These are phyloP conservation scores for Adiantum capillusveneris DNA, from an alignment of 75 land plant species.

Conservation along the genomic window DNA sequence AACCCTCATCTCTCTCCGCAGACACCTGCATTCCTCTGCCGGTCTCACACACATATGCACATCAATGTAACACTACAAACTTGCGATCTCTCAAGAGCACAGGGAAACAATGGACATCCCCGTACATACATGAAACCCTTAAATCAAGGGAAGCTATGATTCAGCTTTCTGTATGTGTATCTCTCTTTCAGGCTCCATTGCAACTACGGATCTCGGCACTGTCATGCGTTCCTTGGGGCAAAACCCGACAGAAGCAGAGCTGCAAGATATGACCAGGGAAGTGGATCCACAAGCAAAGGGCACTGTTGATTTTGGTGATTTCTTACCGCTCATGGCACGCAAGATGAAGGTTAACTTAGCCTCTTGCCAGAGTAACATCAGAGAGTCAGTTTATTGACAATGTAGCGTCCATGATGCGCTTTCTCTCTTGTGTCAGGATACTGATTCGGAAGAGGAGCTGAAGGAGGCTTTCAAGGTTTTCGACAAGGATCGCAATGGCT, in stretches of 20 bases:
- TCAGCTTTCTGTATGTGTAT: background rate
- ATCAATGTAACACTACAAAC: too few relatives aligned
- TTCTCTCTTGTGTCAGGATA: constrained; percentile 9
- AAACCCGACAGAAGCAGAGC: constrained; percentile 72
- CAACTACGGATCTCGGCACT: constrained; percentile 64
- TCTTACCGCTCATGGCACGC: constrained; percentile 62
- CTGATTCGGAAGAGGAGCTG: constrained; percentile 29
- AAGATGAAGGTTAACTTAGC: constrained; percentile 40
- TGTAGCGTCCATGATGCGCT: too few relatives aligned
- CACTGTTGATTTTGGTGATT: constrained; percentile 63
- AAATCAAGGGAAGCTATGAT: too few relatives aligned
- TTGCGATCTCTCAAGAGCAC: too few relatives aligned
- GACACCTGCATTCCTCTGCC: too few relatives aligned
- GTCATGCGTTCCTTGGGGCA: constrained; percentile 84
- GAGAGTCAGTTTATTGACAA: constrained; percentile 20
- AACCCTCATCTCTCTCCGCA: too few relatives aligned
- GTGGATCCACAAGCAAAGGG: constrained; percentile 41
- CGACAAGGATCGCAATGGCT: constrained; percentile 70
- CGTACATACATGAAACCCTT: too few relatives aligned
- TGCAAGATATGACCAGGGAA: constrained; percentile 51
- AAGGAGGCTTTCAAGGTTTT: constrained; percentile 79
- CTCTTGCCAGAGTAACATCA: constrained; percentile 1
- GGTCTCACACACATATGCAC: too few relatives aligned
- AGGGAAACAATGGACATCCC: too few relatives aligned
- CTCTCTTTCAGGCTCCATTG: constrained; percentile 21